Base-by-base conservation (phyloP, 2,329 filamentous ascomycete genomes). In the Ceratocystiopsis brevicomis region DNA sequence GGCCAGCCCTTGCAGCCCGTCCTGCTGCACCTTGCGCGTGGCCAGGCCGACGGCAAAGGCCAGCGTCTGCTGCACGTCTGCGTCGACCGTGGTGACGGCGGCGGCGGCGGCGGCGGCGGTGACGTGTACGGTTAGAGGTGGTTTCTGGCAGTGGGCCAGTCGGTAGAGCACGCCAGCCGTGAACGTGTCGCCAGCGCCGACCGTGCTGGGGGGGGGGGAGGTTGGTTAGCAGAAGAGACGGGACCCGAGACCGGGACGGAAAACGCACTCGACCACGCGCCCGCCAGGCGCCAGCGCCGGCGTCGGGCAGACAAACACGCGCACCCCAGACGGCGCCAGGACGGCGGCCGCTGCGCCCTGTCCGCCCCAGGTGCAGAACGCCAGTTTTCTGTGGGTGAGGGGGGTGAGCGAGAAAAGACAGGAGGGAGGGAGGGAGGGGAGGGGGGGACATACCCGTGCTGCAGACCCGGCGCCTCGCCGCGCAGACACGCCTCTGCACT, bases 171-270 rank as follows among this genome's bases (percentile, higher is more conserved):
- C 73, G 46, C 78, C 79, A 33, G 79, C 80, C 49, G 80, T 72
- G 53, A 85, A 85, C 0, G 80, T 83, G 54, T 85, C 81, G 50
- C 81, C 81, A 38, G 80, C 80, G 44, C 80, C 81, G 47, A 84
- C 69, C 6, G 78, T 68, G 55, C 79, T 82, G 36, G 16, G 2
- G 19, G 19, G 19, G 4, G 36, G 16, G 2, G 19, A 6, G 19
- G 4, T 21, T 21, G 6, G 5, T 10, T 39, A 25, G 37, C 33
- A 15, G 21, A 32, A 8, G 34, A 14, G 15, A 12, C 16, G 14
- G 8, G 9, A 18, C 11, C 32, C 5, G 10, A 15, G 16, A 19
- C 10, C 5, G 17, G 12, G 10, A 19, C 17, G 18, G 18, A 11
- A 17, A 3, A 37, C 40, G 18, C 68, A 79, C 76, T 80, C 77